Evolutionary conservation across 2,329 filamentous ascomycete species (phyloP).

Genomic region (Fusarium nematophilum): DNA sequence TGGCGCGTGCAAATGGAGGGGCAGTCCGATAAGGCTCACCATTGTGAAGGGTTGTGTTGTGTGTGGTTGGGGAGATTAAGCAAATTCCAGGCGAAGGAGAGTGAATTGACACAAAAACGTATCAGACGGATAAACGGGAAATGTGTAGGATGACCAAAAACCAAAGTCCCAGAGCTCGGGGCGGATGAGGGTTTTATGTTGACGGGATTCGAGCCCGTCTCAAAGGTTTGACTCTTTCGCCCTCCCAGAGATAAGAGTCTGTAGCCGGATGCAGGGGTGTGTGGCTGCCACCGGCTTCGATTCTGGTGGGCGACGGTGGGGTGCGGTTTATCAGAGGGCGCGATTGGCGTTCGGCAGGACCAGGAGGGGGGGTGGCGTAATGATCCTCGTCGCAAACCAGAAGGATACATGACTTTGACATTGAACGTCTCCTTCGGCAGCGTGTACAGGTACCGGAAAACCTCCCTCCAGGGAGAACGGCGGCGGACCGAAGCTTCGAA

Average conservation of each 20-base stretch:
- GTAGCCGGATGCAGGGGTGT: conserved; percentile 45
- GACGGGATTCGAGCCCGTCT: conserved; percentile 35
- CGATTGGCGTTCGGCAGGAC: conserved; percentile 32
- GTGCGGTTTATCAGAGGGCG: conserved; percentile 18
- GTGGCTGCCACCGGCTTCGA: conserved; percentile 41
- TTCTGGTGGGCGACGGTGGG: conserved; percentile 33
- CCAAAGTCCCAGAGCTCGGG: conserved; percentile 26
- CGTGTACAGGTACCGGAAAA: conserved; percentile 1
- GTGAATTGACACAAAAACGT: conserved; percentile 33
- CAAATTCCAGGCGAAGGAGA: conserved; percentile 10
- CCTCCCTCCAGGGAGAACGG: neutral
- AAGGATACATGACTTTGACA: conserved; percentile 28
- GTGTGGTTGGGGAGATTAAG: conserved; percentile 1
- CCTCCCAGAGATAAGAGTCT: conserved; percentile 43
- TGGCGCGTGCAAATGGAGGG: conserved; percentile 15
- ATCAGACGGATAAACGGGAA: conserved; percentile 34
- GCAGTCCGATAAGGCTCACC: conserved; percentile 29
- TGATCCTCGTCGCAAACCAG: conserved; percentile 5
- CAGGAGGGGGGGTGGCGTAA: conserved; percentile 26
- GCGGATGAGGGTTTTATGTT: conserved; percentile 45
- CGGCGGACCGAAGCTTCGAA: neutral
- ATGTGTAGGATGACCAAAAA: conserved; percentile 41
- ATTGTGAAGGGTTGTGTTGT: conserved; percentile 31
- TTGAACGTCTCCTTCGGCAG: conserved; percentile 5
- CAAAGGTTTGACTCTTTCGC: conserved; percentile 30